Conservation (phyloP, 192 early-diverging fungal genomes). For the Coemansia sp. region DNA sequence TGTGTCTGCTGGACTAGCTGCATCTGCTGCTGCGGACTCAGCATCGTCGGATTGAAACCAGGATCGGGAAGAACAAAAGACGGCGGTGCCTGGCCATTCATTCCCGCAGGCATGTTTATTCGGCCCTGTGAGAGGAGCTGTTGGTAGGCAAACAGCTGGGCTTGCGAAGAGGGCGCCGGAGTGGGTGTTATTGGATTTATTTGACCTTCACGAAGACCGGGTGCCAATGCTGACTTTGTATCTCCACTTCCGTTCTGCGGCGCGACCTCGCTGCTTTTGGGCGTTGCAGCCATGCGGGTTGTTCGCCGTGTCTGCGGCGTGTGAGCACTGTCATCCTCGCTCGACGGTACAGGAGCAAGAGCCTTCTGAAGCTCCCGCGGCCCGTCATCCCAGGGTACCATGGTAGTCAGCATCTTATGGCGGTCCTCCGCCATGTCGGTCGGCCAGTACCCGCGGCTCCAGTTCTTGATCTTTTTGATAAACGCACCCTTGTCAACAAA, state of each 20-base stretch:
- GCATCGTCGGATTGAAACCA: not conserved
- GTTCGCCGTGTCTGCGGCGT: slow-evolving; percentile 39
- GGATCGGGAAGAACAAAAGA: slow-evolving; percentile 18
- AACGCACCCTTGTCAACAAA: slow-evolving; percentile 48
- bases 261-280: slow-evolving; percentile 5
- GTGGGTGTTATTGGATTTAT: slow-evolving; percentile 7
- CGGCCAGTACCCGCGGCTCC: slow-evolving; percentile 34
- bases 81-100: slow-evolving; percentile 16
- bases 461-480: slow-evolving; percentile 46
- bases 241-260: not conserved
- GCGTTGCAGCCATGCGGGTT: slow-evolving; percentile 22
- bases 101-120: slow-evolving; percentile 6
- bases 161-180: slow-evolving; percentile 9
- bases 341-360: slow-evolving; percentile 8
- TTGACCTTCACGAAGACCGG: too few species aligned
- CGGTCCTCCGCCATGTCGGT: slow-evolving; percentile 29
- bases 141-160: slow-evolving; percentile 33
- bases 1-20: slow-evolving; percentile 4
- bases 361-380: slow-evolving; percentile 35
- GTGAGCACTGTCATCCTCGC: slow-evolving; percentile 5
- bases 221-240: not conserved
- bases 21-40: slow-evolving; percentile 12
- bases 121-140: slow-evolving; percentile 39
- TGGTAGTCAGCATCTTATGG: slow-evolving; percentile 26
- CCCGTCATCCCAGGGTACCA: slow-evolving; percentile 28